These are phyloP conservation scores for Bromus sterilis DNA, from an alignment of 176 grass and related monocot genomes.

Conservation along the genomic window DNA sequence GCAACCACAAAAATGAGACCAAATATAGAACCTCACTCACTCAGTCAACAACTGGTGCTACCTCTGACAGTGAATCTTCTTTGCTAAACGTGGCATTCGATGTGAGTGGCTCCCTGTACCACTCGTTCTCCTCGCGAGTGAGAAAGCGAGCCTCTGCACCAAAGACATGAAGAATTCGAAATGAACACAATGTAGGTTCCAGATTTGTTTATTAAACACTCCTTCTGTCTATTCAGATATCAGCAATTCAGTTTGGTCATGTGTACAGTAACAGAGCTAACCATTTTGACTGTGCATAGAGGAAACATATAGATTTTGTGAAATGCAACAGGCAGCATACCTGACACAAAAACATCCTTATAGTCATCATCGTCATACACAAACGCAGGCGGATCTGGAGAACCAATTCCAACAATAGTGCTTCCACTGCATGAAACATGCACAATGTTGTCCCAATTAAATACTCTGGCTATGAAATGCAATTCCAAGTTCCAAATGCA, in stretches of 20 bases:
- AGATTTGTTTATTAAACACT: background rate
- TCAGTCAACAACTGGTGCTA: constrained; percentile 39
- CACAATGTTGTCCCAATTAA: background rate
- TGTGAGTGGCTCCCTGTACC: constrained; percentile 82
- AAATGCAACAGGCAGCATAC: constrained; percentile 34
- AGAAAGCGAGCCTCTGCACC: constrained; percentile 75
- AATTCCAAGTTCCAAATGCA: background rate
- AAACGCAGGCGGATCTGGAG: constrained; percentile 85
- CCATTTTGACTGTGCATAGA: background rate
- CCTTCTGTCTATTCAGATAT: background rate
- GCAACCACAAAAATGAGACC: constrained; percentile 12
- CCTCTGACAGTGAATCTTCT: constrained; percentile 36
- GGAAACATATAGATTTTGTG: background rate
- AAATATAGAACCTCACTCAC: background rate
- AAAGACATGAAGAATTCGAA: background rate
- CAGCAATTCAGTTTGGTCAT: background rate
- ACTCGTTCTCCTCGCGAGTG: constrained; percentile 67
- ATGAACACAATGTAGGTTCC: background rate
- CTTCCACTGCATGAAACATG: constrained; percentile 69
- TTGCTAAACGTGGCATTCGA: constrained; percentile 35
- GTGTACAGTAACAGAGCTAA: background rate
- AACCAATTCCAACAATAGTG: constrained; percentile 88
- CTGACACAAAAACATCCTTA: constrained; percentile 90
- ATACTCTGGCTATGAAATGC: background rate
- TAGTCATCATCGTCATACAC: constrained; percentile 90